Percentiles rank a stretch among this genome's conserved stretches.
Evolutionary conservation across 169 alveolate genomes (phyloP).

Genomic region (Perkinsus marinus): DNA sequence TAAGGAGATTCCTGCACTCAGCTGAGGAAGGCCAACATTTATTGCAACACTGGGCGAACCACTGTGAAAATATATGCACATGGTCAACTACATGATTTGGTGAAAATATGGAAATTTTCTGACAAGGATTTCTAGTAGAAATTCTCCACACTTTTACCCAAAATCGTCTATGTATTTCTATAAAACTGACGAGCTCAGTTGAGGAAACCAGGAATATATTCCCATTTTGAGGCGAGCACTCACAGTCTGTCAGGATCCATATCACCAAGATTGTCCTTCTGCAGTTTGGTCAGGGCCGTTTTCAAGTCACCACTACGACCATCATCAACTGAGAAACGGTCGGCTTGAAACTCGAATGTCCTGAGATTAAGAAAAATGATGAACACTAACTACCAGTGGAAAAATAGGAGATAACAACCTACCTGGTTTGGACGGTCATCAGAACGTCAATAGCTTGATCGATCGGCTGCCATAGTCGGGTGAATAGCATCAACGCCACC

Average conservation of each 20-base stretch:
- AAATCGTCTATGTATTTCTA: no score
- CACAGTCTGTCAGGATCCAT: conserved; percentile 44
- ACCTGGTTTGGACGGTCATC: background rate
- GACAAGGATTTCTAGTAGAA: no score
- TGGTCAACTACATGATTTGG: no score
- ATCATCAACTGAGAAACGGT: conserved; percentile 50
- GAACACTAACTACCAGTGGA: no score
- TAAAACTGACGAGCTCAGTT: no score
- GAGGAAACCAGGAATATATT: conserved; percentile 24
- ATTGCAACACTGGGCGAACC: no score
- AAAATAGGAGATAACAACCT: conserved; percentile 1
- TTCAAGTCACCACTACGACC: conserved; percentile 45
- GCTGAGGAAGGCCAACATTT: no score
- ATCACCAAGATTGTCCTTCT: conserved; percentile 41
- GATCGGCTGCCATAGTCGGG: background rate
- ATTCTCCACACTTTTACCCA: no score
- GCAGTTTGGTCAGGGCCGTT: conserved; percentile 42
- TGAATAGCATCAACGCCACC: background rate
- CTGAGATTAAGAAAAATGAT: conserved; percentile 28
- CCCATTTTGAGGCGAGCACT: background rate
- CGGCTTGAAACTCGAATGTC: conserved; percentile 62
- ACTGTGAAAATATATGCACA: no score
- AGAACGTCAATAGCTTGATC: background rate
- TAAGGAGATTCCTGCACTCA: no score
- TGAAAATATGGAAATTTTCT: no score